Percentiles rank a stretch among this genome's conserved stretches.
Conservation (phyloP, 331 rosid species). For the Malus hybrid region DNA sequence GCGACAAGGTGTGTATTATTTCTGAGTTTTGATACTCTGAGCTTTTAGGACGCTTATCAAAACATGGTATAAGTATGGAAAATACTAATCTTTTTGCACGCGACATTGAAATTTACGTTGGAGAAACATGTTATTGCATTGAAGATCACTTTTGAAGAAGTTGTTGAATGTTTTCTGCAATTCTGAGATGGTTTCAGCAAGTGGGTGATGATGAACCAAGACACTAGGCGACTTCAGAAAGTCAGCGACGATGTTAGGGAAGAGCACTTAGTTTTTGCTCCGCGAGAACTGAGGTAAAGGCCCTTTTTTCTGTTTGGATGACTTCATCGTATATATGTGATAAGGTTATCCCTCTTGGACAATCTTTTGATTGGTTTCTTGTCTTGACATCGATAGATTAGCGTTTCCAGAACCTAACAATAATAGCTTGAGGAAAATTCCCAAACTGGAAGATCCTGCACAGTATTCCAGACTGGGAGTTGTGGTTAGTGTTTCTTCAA, state of each 20-base stretch:
- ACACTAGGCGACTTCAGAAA: constrained; percentile 86
- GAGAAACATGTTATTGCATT: not conserved
- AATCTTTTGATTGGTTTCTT: constrained; percentile 1
- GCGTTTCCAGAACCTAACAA: constrained; percentile 72
- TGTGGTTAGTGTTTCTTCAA: constrained; percentile 49
- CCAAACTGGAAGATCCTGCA: constrained; percentile 76
- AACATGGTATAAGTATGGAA: not conserved
- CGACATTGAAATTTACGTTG: not conserved
- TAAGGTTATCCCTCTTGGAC: not conserved
- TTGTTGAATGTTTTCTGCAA: not conserved
- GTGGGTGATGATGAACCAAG: constrained; percentile 96
- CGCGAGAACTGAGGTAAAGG: constrained; percentile 63
- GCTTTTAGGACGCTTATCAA: not conserved
- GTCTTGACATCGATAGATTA: constrained; percentile 39
- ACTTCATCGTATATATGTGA: not conserved
- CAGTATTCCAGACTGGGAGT: constrained; percentile 55
- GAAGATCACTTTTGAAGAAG: not conserved
- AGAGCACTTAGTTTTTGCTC: constrained; percentile 67
- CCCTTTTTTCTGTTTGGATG: constrained; percentile 4
- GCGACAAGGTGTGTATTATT: constrained; percentile 69
- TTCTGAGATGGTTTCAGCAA: constrained; percentile 56
- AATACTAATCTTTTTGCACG: not conserved
- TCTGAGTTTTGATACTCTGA: not conserved
- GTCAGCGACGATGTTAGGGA: constrained; percentile 74
- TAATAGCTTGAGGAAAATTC: constrained; percentile 62